Percentiles rank a stretch among this genome's conserved stretches.
Conservation (phyloP, 2,329 filamentous ascomycete genomes). For the Aspergillus sp. region DNA sequence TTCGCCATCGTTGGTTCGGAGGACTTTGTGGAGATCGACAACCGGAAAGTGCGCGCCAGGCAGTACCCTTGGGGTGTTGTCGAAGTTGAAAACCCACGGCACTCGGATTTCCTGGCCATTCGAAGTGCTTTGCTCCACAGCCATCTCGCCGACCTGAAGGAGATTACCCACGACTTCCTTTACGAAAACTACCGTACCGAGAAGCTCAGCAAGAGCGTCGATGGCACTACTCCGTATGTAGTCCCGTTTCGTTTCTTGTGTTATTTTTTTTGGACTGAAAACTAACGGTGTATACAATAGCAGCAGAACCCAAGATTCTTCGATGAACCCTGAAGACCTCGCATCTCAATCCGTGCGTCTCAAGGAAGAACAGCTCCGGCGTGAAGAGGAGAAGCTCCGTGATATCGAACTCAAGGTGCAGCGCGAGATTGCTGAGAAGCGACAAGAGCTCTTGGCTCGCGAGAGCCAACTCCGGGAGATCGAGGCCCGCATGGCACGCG, state of each 20-base stretch:
- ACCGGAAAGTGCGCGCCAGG: conserved; percentile 82
- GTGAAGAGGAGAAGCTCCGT: conserved; percentile 98
- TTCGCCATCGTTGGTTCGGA: conserved; percentile 98
- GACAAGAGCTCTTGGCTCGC: conserved; percentile 92
- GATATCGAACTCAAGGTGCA: conserved; percentile 99
- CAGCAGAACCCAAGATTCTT: conserved; percentile 56
- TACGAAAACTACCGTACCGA: conserved; percentile 99
- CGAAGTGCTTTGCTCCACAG: conserved; percentile 94
- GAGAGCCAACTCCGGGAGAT: conserved; percentile 99
- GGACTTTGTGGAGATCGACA: conserved; percentile 88
- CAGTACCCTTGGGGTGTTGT: conserved; percentile 99
- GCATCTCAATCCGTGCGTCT: conserved; percentile 95
- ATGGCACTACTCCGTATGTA: conserved; percentile 80
- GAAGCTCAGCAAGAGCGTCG: conserved; percentile 99
- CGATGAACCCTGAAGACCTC: conserved; percentile 96
- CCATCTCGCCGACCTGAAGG: conserved; percentile 96
- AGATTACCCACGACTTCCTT: conserved; percentile 99
- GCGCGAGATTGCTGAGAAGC: conserved; percentile 99
- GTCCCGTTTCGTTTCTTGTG: background rate
- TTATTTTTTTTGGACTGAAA: background rate
- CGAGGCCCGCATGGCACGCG: conserved; percentile 91
- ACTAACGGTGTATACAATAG: conserved; percentile 33
- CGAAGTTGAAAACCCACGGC: conserved; percentile 97
- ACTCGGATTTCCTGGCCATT: conserved; percentile 97
- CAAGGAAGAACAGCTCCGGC: conserved; percentile 98